phyloP scores from a whole-genome alignment of 257 asterid genomes.

The Solanum raphanifolium region DNA sequence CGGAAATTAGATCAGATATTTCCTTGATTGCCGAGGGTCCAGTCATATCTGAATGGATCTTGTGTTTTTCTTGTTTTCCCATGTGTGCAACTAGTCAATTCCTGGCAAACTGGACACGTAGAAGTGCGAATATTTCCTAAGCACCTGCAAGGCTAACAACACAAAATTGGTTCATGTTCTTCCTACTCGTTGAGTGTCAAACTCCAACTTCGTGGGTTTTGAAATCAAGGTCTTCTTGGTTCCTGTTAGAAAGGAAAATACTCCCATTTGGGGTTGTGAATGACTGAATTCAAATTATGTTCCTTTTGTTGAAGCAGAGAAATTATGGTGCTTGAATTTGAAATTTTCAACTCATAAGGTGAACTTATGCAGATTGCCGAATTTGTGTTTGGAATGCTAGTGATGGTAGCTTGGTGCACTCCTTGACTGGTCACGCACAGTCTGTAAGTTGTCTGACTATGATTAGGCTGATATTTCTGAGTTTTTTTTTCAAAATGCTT shows the following conservation, averaged over 20 bases:
- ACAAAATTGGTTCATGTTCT: neutral
- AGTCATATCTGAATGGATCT: neutral
- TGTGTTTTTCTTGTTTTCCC: neutral
- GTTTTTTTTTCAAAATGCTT: neutral
- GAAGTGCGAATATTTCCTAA: neutral
- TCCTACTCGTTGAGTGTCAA: neutral
- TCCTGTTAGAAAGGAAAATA: neutral
- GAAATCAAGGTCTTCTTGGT: neutral
- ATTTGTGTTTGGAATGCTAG: constrained; percentile 97
- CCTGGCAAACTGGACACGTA: neutral
- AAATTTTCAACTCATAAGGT: neutral
- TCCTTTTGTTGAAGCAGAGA: constrained; percentile 6
- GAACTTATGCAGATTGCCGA: constrained; percentile 69
- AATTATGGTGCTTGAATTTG: constrained; percentile 5
- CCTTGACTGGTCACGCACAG: constrained; percentile 77
- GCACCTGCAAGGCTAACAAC: neutral
- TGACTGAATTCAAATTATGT: neutral
- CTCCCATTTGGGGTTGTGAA: neutral
- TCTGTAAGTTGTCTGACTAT: constrained; percentile 54
- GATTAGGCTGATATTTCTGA: neutral
- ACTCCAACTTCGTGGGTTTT: neutral
- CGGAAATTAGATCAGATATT: neutral
- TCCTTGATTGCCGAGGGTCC: neutral
- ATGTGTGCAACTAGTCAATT: neutral
- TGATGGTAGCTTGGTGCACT: constrained; percentile 96